Base-by-base conservation (phyloP, 371 early-diverging fungal species). In the Batkoa obscura region DNA sequence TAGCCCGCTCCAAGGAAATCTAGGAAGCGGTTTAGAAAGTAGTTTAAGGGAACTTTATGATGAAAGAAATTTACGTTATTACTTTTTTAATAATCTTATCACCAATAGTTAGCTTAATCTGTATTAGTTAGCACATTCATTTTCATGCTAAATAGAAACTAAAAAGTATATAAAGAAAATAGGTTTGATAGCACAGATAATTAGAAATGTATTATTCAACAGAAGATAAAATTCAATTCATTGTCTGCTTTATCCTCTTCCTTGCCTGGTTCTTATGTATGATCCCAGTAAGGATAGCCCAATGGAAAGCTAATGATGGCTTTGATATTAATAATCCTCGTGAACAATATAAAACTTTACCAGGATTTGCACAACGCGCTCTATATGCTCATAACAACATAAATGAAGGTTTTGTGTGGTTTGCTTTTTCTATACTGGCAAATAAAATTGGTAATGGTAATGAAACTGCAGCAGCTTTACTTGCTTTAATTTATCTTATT, bases 391-490 rank as follows among this genome's bases (percentile, higher is more conserved):
- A 55, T 36, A 55, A 33, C 46, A 55, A 55, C 17, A 41, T 36
- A 8, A 33, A 46, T 43, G 56, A 55, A 46, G 43, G 56, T 15
- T 55, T 55, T 43, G 43, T 55, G 17, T 55, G 32, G n/a, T 55
- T 55, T 47, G 43, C 35, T 13, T 55, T 55, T 35, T 12, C 56
- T 31, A 5, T 55, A 5, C 9, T 55, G 9, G 56, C 56, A 15
- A 55, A 55, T 35, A 3, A 13, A 9, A 13, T 55, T 13, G 56
- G 56, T n/a, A 42, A 42, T 15, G 56, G 56, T 36, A 8, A 42
- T 15, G 8, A 17, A 8, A 31, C n/a, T 2, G 56, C 46, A n/a
- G 56, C 43, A 4, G 15, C 42, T 13, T n/a, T 55, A 1, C 34
- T 55, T 5, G 33, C 46, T 3, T 13, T 55, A 1, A 55, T 55